These are phyloP conservation scores for Talaromyces liani DNA, from an alignment of 495 filamentous ascomycete species.

Conservation along the genomic window DNA sequence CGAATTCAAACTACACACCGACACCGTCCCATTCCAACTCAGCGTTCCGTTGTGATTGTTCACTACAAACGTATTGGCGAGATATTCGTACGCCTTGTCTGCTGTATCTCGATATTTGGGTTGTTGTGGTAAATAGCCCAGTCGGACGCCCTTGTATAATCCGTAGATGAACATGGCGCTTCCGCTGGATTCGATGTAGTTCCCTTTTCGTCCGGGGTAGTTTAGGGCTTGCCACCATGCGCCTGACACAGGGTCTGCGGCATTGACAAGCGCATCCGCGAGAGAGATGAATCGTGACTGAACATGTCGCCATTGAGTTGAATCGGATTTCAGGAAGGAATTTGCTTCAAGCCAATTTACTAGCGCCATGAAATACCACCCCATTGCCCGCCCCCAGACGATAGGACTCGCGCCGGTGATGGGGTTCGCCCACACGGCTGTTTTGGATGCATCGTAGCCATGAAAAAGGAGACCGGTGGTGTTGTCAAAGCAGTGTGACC, in stretches of 20 bases:
- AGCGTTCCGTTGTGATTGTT: conserved; percentile 30
- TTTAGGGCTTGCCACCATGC: conserved; percentile 59
- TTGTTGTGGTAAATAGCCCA: conserved; percentile 26
- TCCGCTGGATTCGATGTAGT: conserved; percentile 55
- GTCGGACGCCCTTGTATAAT: conserved; percentile 42
- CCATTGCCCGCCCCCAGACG: conserved; percentile 51
- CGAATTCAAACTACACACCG: conserved; percentile 46
- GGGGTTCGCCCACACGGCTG: conserved; percentile 48
- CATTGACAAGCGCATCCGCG: conserved; percentile 31
- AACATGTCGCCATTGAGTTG: conserved; percentile 19
- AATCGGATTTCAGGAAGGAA: conserved; percentile 19
- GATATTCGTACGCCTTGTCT: conserved; percentile 30
- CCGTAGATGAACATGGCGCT: conserved; percentile 55
- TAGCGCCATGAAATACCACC: conserved; percentile 54
- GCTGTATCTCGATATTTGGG: conserved; percentile 7
- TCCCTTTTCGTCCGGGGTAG: conserved; percentile 35
- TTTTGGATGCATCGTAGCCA: conserved; percentile 49
- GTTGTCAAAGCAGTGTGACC: conserved; percentile 40
- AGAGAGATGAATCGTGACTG: conserved; percentile 31
- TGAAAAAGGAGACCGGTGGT: conserved; percentile 44
- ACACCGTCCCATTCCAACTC: conserved; percentile 47
- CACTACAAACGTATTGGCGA: conserved; percentile 34
- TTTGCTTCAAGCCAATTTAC: conserved; percentile 47
- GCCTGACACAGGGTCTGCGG: conserved; percentile 37
- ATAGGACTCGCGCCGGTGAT: conserved; percentile 46